phyloP scores from a whole-genome alignment of 2,329 filamentous ascomycete species.

The Trichoderma polysporum region DNA sequence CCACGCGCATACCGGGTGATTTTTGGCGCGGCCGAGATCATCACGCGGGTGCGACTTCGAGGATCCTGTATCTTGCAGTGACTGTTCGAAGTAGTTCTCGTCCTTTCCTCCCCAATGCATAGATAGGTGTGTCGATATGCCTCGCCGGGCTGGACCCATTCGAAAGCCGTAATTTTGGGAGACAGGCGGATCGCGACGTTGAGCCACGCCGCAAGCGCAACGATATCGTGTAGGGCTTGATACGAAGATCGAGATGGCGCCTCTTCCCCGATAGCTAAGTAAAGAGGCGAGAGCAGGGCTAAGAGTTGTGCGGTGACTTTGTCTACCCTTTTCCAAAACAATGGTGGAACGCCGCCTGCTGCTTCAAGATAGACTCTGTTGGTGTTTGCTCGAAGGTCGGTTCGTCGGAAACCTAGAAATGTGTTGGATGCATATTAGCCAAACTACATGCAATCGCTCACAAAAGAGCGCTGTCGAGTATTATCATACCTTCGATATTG shows the following conservation, averaged over 20 bases:
- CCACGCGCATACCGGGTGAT: slow-evolving; percentile 27
- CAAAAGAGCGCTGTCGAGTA: not conserved
- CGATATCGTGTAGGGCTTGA: slow-evolving; percentile 32
- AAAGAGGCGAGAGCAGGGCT: slow-evolving; percentile 29
- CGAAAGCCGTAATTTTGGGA: slow-evolving; percentile 26
- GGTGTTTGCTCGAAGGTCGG: slow-evolving; percentile 28
- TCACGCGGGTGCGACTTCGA: slow-evolving; percentile 30
- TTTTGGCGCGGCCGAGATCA: slow-evolving; percentile 33
- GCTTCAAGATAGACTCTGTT: slow-evolving; percentile 29
- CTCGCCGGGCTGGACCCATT: slow-evolving; percentile 35
- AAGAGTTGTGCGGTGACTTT: slow-evolving; percentile 27
- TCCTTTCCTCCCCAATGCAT: slow-evolving; percentile 25
- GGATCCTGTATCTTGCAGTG: not conserved
- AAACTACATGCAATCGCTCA: not conserved
- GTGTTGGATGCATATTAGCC: not conserved
- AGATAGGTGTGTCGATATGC: slow-evolving; percentile 25
- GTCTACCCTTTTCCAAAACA: slow-evolving; percentile 36
- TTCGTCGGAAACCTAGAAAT: slow-evolving; percentile 33
- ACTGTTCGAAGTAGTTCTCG: not conserved
- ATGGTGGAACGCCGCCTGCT: slow-evolving; percentile 25
- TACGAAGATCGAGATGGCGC: slow-evolving; percentile 22
- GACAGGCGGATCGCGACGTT: slow-evolving; percentile 31
- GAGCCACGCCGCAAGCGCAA: slow-evolving; percentile 35
- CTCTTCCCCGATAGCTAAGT: slow-evolving; percentile 24
- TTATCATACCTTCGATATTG: slow-evolving; percentile 29